Base-by-base conservation (phyloP, 495 filamentous ascomycete species). In the Podospora pseudocomata region DNA sequence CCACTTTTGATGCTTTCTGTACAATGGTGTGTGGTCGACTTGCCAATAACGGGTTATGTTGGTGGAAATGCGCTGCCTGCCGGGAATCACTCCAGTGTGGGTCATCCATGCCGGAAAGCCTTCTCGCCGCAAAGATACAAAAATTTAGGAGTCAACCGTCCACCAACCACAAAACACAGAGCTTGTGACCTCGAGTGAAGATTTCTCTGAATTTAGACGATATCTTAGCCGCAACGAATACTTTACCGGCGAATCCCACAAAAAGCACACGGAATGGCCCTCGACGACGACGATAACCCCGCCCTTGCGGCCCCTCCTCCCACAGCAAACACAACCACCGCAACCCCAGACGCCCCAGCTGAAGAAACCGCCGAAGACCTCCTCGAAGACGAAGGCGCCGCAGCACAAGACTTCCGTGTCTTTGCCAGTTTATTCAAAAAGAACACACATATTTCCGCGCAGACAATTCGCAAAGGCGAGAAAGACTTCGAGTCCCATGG, bases 401-500 rank as follows among this genome's bases (percentile, higher is more conserved):
- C 71, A 28, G 26, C 89, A 4, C 93, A 94, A 75, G 94, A 98
- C 80, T 97, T 93, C 74, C 91, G 83, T 59, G 39, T 49, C 5
- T 49, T 49, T 49, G 39, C 39, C 39, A 49, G 6, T 3, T 75
- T 90, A 60, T 87, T 86, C 69, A 77, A 82, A 27, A 78, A 79
- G 65, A 78, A 76, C 57, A 67, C 69, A 19, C 68, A 78, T 64
- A 73, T 82, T 18, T 78, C 78, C 6, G 78, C 80, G 26, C 80
- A 80, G 74, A 76, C 79, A 4, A 78, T 84, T 64, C 80, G 82
- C 20, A 77, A 76, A 55, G 95, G 95, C 61, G 91, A 95, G 75
- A 99, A 99, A 77, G 95, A 99, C 81, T 99, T 97, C 77, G 95
- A 97, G 79, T 87, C 91, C 16, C 92, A 98, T 77, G 92, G 90